These are phyloP conservation scores for Rheum nobile DNA, from an alignment of 148 eudicot genomes.

Conservation along the genomic window DNA sequence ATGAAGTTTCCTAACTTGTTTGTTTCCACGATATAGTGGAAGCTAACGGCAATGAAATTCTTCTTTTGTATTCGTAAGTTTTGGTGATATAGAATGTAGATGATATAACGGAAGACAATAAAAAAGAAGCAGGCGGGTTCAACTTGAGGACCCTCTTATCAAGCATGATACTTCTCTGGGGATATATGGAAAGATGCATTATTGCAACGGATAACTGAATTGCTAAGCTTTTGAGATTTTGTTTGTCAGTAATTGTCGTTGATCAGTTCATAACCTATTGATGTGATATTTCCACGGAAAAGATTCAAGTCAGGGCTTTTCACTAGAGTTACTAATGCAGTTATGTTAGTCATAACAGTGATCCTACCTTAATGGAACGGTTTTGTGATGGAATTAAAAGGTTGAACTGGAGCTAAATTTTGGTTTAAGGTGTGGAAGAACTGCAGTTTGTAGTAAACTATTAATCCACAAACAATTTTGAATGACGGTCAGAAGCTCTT, in stretches of 20 bases:
- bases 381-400: neutral
- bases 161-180: too few relatives aligned
- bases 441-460: neutral
- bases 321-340: neutral
- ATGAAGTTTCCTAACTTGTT: neutral
- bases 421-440: neutral
- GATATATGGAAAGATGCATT: too few relatives aligned
- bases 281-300: neutral
- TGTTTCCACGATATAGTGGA: slow-evolving; percentile 27
- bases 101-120: too few relatives aligned
- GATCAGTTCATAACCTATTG: neutral
- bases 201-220: too few relatives aligned
- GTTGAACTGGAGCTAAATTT: neutral
- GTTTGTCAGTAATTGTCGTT: too few relatives aligned
- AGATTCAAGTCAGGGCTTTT: neutral
- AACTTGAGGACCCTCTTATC: too few relatives aligned
- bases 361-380: neutral
- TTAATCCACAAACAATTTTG: too few relatives aligned
- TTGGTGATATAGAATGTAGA: too few relatives aligned
- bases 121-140: too few relatives aligned
- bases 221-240: too few relatives aligned
- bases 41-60: slow-evolving; percentile 27
- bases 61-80: too few relatives aligned
- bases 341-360: neutral
- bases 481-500: too few relatives aligned